Evolutionary conservation across 495 filamentous ascomycete species (phyloP), one percentile per base, ranked within the genome.

Genomic region (Chaetomidium leptoderma): DNA sequence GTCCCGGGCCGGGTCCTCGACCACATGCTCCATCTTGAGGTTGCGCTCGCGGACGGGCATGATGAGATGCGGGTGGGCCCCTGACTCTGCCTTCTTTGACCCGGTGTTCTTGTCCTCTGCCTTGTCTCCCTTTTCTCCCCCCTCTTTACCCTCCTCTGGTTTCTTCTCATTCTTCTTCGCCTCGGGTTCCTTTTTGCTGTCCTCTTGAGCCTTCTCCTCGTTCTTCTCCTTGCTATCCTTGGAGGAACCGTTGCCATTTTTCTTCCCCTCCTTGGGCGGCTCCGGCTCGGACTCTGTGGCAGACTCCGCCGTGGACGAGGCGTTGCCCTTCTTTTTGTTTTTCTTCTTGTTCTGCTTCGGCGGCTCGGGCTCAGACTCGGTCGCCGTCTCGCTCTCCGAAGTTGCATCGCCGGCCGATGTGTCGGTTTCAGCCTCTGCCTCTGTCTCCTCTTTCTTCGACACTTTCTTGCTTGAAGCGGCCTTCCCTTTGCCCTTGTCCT

Each of bases 11-110:
- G 61, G 58, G 24, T 69, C 65, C 36, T 79, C 72, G 7, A 77
- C 53, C 9, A 67, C 59, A 50, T 79, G 75, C 57, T 80, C 78
- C 7, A 77, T 61, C 21, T 75, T 60, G 21, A 80, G 40, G 8
- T 76, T 67, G 11, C 70, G 65, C 30, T 71, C 61, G n/a, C 68
- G 63, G 35, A 61, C 45, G 26, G 71, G 71, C 52, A 72, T 46
- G 37, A 78, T 65, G 51, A 73, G 64, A 27, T 57, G 53, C 32
- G 26, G 42, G 21, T 54, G 46, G 37, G 19, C 21, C n/a, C 29
- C 30, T 13, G 44, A n/a, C 5, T 53, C 48, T 4, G 55, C 30
- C 16, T 59, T 54, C 19, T 60, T 64, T 16, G 46, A 53, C n/a
- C 16, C 39, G 24, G 30, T 37, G 19, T 37, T 9, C 17, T 52